Evolutionary conservation across 2,329 filamentous ascomycete species (phyloP).

Genomic region (Sporothrix protearum): DNA sequence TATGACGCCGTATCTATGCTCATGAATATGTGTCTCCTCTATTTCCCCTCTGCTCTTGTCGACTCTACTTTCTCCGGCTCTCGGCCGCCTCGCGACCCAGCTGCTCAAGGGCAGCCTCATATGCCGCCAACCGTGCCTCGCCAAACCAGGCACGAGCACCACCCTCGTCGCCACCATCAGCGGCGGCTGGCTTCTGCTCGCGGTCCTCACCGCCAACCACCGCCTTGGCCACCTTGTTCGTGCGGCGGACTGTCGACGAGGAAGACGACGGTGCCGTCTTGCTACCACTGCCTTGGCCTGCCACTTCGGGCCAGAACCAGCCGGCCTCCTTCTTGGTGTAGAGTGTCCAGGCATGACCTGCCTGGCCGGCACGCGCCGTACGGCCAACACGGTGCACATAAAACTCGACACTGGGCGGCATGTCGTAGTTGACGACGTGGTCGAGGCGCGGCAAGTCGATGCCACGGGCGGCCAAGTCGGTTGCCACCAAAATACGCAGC

Average conservation of each 20-base stretch:
- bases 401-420: constrained; percentile 73
- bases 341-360: constrained; percentile 80
- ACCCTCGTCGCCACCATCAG: constrained; percentile 34
- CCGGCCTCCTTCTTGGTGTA: constrained; percentile 76
- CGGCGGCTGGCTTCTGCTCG: constrained; percentile 22
- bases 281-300: constrained; percentile 46
- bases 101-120: constrained; percentile 57
- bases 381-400: constrained; percentile 92
- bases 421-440: constrained; percentile 91
- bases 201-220: constrained; percentile 34
- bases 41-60: background rate
- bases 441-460: constrained; percentile 76
- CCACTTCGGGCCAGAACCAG: constrained; percentile 90
- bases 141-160: constrained; percentile 38
- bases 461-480: constrained; percentile 88
- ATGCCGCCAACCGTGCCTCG: constrained; percentile 46
- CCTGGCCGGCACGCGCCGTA: constrained; percentile 75
- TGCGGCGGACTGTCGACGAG: constrained; percentile 40
- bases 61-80: constrained; percentile 28
- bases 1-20: constrained; percentile 1
- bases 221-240: constrained; percentile 46
- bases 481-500: constrained; percentile 76
- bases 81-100: constrained; percentile 59
- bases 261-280: background rate
- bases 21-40: background rate